Evolutionary conservation across 768 basidiomycete species (phyloP).

Genomic region (Lactifluus subvellereus): DNA sequence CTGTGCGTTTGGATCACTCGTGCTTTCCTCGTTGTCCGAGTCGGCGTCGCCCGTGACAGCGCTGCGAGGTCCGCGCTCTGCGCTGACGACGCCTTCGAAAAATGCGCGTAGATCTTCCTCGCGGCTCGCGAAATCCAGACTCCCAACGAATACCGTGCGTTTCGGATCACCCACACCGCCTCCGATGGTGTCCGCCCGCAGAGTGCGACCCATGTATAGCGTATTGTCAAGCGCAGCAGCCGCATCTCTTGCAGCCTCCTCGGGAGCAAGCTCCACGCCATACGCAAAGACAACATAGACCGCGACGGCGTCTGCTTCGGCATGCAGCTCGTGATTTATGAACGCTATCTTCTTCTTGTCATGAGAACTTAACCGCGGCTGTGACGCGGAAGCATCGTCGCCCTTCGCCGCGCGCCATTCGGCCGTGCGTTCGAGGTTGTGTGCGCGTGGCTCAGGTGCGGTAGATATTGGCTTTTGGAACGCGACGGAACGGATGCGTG

Average conservation of each 20-base stretch:
- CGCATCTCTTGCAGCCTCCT: conserved; percentile 57
- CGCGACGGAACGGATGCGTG: conserved; percentile 89
- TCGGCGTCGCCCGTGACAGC: conserved; percentile 26
- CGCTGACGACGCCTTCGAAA: conserved; percentile 71
- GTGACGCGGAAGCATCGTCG: conserved; percentile 34
- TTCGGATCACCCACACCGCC: conserved; percentile 59
- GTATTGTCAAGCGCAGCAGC: conserved; percentile 62
- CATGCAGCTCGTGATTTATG: conserved; percentile 88
- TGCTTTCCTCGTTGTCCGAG: conserved; percentile 29
- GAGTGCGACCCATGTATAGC: conserved; percentile 65
- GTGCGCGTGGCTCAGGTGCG: conserved; percentile 36
- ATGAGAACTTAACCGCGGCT: conserved; percentile 53
- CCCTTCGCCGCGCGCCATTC: conserved; percentile 44
- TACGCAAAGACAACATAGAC: conserved; percentile 92
- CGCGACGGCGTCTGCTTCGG: conserved; percentile 66
- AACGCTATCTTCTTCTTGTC: conserved; percentile 94
- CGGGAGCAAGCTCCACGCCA: conserved; percentile 58
- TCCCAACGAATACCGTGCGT: conserved; percentile 84
- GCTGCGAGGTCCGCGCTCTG: conserved; percentile 60
- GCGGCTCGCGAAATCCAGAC: conserved; percentile 84
- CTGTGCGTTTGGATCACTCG: conserved; percentile 27
- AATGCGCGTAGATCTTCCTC: conserved; percentile 86
- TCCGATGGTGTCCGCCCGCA: conserved; percentile 72
- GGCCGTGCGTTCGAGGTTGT: conserved; percentile 53
- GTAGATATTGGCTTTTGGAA: conserved; percentile 74